Evolutionary conservation across 768 basidiomycete genomes (phyloP), one percentile per base, ranked within the genome.

Genomic region (Hydnomerulius pinastri): DNA sequence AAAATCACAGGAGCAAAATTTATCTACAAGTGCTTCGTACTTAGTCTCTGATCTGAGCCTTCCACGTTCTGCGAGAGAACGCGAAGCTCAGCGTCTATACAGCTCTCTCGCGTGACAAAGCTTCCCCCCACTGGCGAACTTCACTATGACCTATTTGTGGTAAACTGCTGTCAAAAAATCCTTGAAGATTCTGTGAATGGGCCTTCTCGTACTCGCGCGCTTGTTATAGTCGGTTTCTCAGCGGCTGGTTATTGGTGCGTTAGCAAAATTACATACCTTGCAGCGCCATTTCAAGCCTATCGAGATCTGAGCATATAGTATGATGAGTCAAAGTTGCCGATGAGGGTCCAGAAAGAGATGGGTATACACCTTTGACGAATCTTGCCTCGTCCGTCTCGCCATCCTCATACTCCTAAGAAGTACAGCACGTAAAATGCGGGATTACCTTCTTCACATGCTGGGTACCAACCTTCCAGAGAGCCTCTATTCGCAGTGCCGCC

Each of bases 261-360:
- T n/a, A n/a, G n/a, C n/a, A n/a, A n/a, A 27, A 62, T 21, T 20
- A 50, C 43, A 13, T 41, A 81, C 88, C 91, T 78, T 95, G 92
- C 1, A 83, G 73, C 1, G 90, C 90, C 87, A 95, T 88, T 66
- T 95, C 92, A 48, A 92, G 85, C 6, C 88, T 77, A 63, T 95
- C 92, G 4, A 94, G 76, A 63, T 95, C 92, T 92, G 7, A 35
- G 46, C 37, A 44, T 18, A 39, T 21, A 27, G 28, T 28, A 21
- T 24, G 13, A 43, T 5, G 27, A 9, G 12, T 21, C 25, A n/a
- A 15, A 5, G 35, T 9, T 37, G 40, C 11, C 7, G 2, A 5
- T 45, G 8, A 23, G 6, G 10, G 24, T 25, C 3, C 4, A 40
- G 12, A 2, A 33, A n/a, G 38, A 29, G 11, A 13, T 10, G 4